Base-by-base conservation (phyloP, 2,329 filamentous ascomycete species). In the Beauveria rudraprayagi region DNA sequence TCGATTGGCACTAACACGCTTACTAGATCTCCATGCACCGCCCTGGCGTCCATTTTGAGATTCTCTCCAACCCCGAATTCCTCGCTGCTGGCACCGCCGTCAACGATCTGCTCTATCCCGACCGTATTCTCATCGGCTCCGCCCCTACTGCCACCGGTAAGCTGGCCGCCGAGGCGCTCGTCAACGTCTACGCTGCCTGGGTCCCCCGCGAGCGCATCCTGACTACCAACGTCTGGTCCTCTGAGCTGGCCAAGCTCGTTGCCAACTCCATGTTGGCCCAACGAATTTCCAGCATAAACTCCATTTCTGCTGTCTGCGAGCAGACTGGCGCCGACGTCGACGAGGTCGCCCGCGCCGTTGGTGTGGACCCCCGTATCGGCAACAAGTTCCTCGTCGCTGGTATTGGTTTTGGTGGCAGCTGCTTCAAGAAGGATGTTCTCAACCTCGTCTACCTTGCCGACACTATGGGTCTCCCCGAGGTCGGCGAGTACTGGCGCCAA, bases 51-150 rank as follows among this genome's bases (percentile, higher is more conserved):
- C 80, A 82, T 63, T 92, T 92, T 69, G 87, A 92, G 70, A 84
- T 92, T 60, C 80, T 92, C 28, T 91, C 88, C 51, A 92, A 92
- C 73, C 90, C 90, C 6, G 90, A 93, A 71, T 93, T 92, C 70
- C 77, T 93, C 48, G 87, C 90, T 28, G 89, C 90, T 65, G 90
- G 90, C 57, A 91, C 88, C 4, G 89, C 90, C 4, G 82, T 92
- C 64, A 77, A 82, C 51, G 86, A 92, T 69, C 78, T 93, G 9
- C 79, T 90, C 55, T 74, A 80, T 63, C 89, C 90, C 8, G 87
- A 91, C 69, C 83, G 90, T 28, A 83, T 93, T 16, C 78, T 93
- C 47, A 91, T 93, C 69, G 90, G 90, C 16, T 90, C 83, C 3
- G 78, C 82, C 7, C 78, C 78, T 6, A 89, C 87, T 0, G 72